Base-by-base conservation (phyloP, 768 basidiomycete genomes). In the Phlebiopsis flavidoalba region DNA sequence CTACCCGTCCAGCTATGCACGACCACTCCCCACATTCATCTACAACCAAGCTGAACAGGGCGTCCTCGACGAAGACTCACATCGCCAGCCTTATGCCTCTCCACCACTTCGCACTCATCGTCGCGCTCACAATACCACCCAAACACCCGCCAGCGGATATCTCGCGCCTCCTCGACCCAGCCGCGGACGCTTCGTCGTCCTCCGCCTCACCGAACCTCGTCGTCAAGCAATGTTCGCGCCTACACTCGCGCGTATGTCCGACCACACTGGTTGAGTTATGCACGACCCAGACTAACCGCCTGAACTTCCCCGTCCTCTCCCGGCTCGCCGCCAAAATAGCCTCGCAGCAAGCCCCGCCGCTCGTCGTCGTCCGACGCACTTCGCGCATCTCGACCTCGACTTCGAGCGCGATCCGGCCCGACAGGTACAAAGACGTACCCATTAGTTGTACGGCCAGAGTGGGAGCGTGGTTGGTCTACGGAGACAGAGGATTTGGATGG, bases 271-370 rank as follows among this genome's bases (percentile, higher is more conserved):
- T 85, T 53, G 80, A 84, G 70, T n/a, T n/a, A 74, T 86, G 24
- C 85, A 87, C 67, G 86, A 87, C 70, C 86, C 86, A 22, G 86
- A 87, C 67, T 87, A 80, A n/a, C 72, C 77, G 85, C 63, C n/a
- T n/a, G n/a, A 78, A 86, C 72, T 87, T 87, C 61, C 86, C 85
- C 31, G 67, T 77, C 37, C 67, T 76, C 67, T 76, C 57, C 61
- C 64, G 15, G 11, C 63, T n/a, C 52, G 63, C n/a, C 65, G 53
- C 57, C 37, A 58, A 6, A 35, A 43, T 35, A 52, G 52, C 35
- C 12, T 35, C 43, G 33, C 47, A 58, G 12, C 35, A 58, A 50
- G 57, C 55, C 40, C 49, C 61, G 57, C 53, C 37, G 46, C n/a
- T 53, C 36, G 22, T 37, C 49, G 24, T 51, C 49, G n/a, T n/a